Conservation (phyloP, 1,139 yeast genomes). For the Hemisphaericaspora subhashii region DNA sequence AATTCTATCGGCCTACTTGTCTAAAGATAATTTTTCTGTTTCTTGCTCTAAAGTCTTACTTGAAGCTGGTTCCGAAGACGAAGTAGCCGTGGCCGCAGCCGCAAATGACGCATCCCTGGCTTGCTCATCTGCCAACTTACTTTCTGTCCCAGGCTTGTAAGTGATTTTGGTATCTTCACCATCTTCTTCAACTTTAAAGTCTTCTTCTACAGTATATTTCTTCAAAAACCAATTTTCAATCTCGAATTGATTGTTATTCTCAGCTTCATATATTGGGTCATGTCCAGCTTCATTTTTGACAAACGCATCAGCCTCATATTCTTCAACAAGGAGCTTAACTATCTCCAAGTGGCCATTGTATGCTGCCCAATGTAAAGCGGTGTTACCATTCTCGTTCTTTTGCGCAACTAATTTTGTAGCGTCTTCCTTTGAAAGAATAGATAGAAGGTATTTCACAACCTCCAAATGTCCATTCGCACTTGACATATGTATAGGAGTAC, state of each 20-base stretch:
- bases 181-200: slow-evolving; percentile 40
- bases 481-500: slow-evolving; percentile 91
- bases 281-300: slow-evolving; percentile 71
- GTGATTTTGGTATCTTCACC: slow-evolving; percentile 49
- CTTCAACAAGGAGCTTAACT: slow-evolving; percentile 69
- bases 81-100: slow-evolving; percentile 1
- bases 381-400: slow-evolving; percentile 80
- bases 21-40: slow-evolving; percentile 7
- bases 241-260: slow-evolving; percentile 62
- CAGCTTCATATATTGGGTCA: slow-evolving; percentile 89
- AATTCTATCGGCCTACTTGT: neutral
- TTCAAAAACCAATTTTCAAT: slow-evolving; percentile 72
- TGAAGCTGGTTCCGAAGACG: too few species aligned
- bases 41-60: slow-evolving; percentile 6
- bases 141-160: slow-evolving; percentile 50
- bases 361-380: slow-evolving; percentile 96
- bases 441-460: slow-evolving; percentile 59
- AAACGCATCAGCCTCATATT: slow-evolving; percentile 79
- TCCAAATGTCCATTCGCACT: slow-evolving; percentile 91
- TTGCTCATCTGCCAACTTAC: slow-evolving; percentile 45
- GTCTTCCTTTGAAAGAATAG: slow-evolving; percentile 45
- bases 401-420: slow-evolving; percentile 51
- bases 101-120: slow-evolving; percentile 31
- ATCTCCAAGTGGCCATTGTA: slow-evolving; percentile 78
- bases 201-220: slow-evolving; percentile 71